Evolutionary conservation across 805 yeast species (phyloP).

Genomic region (Candida xyloterini): DNA sequence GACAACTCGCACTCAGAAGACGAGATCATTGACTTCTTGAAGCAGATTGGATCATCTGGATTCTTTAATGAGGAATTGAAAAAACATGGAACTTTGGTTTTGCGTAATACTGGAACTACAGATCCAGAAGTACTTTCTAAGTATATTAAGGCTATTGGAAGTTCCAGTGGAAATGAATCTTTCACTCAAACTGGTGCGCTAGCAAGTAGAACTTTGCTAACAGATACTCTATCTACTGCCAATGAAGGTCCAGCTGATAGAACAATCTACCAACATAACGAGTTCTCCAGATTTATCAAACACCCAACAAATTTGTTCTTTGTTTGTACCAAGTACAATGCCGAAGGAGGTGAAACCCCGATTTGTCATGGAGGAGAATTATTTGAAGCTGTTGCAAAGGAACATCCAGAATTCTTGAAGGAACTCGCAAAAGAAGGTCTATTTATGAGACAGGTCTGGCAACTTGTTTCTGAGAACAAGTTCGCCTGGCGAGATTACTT

Average conservation of each 20-base stretch:
- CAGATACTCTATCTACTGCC: slow-evolving; percentile 30
- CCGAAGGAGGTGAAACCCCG: slow-evolving; percentile 35
- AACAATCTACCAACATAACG: slow-evolving; percentile 33
- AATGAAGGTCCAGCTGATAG: slow-evolving; percentile 31
- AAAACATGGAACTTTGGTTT: slow-evolving; percentile 29
- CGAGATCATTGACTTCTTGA: slow-evolving; percentile 12
- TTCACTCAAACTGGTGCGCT: slow-evolving; percentile 33
- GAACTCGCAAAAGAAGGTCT: slow-evolving; percentile 27
- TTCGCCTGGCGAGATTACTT: slow-evolving; percentile 31
- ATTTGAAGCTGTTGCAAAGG: slow-evolving; percentile 20
- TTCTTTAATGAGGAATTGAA: slow-evolving; percentile 26
- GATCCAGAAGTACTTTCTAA: slow-evolving; percentile 24
- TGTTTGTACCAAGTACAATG: slow-evolving; percentile 22
- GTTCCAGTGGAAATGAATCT: slow-evolving; percentile 20
- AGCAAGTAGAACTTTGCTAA: slow-evolving; percentile 28
- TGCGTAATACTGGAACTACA: slow-evolving; percentile 24
- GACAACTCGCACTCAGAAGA: slow-evolving; percentile 1
- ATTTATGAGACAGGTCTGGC: slow-evolving; percentile 31
- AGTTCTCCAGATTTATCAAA: slow-evolving; percentile 31
- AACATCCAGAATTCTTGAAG: slow-evolving; percentile 24
- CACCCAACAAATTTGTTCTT: slow-evolving; percentile 31
- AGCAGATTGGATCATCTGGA: slow-evolving; percentile 20
- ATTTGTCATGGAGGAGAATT: slow-evolving; percentile 34
- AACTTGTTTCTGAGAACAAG: slow-evolving; percentile 16
- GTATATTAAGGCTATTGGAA: slow-evolving; percentile 24